Conservation (phyloP, 148 eudicot genomes). For the Pouteria glomerata region DNA sequence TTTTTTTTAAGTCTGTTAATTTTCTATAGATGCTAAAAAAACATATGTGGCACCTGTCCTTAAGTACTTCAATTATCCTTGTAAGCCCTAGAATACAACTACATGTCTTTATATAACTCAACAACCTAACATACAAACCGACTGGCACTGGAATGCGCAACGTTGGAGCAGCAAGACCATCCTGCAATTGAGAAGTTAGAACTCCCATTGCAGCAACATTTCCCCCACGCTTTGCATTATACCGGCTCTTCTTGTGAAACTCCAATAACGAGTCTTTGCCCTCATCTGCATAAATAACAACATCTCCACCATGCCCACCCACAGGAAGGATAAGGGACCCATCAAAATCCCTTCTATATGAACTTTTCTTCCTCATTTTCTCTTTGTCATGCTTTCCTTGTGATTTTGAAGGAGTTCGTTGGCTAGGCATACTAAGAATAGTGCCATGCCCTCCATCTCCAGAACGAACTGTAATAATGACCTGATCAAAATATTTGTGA, state of each 20-base stretch:
- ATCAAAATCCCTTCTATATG: constrained; percentile 82
- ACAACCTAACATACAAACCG: constrained; percentile 44
- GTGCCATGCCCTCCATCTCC: constrained; percentile 99
- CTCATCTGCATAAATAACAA: constrained; percentile 85
- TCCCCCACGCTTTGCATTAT: constrained; percentile 90
- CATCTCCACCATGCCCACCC: constrained; percentile 95
- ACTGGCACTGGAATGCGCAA: constrained; percentile 87
- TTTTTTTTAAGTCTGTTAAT: too few relatives aligned
- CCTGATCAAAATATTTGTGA: constrained; percentile 95
- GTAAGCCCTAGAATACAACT: background rate
- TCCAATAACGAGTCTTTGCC: constrained; percentile 74
- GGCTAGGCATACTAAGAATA: constrained; percentile 53
- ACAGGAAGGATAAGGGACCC: constrained; percentile 87
- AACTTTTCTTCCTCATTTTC: constrained; percentile 40
- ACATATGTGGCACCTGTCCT: background rate
- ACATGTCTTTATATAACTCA: background rate
- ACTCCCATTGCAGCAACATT: constrained; percentile 87
- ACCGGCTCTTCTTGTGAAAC: constrained; percentile 67
- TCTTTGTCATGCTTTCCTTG: constrained; percentile 47
- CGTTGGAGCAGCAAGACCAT: constrained; percentile 72
- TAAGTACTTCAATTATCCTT: background rate
- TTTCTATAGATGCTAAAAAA: too few relatives aligned
- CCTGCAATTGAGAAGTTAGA: constrained; percentile 45
- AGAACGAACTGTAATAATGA: constrained; percentile 71
- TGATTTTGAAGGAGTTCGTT: constrained; percentile 48